Percentiles rank a stretch among this genome's conserved stretches.
Conservation (phyloP, 129 eudicot genomes). For the Flaveria trinervia region DNA sequence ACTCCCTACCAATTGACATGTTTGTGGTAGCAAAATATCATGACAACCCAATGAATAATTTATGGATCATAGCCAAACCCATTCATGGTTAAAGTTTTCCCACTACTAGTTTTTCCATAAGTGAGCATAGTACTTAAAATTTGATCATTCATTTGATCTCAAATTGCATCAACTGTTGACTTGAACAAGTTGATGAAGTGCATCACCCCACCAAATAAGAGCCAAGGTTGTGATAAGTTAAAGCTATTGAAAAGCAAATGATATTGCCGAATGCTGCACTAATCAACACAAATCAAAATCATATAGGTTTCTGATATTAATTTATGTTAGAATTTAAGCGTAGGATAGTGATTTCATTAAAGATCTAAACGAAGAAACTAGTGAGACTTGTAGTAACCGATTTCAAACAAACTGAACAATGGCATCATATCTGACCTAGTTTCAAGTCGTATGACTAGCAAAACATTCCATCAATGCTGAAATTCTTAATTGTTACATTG, state of each 20-base stretch:
- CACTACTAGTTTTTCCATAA: conserved; percentile 93
- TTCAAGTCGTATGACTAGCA: too few species aligned
- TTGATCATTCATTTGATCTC: background rate
- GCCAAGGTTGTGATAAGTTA: background rate
- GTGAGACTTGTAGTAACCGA: background rate
- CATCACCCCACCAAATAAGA: background rate
- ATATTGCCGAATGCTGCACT: background rate
- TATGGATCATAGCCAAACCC: conserved; percentile 86
- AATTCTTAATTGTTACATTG: too few species aligned
- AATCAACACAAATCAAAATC: background rate
- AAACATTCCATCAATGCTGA: too few species aligned
- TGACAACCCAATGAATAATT: conserved; percentile 77
- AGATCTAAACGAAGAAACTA: background rate
- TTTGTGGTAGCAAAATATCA: conserved; percentile 51
- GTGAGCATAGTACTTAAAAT: conserved; percentile 76
- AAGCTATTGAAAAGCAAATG: background rate
- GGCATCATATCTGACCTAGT: too few species aligned
- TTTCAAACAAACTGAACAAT: too few species aligned
- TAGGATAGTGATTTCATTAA: background rate
- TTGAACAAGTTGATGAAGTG: background rate
- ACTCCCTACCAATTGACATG: conserved; percentile 68
- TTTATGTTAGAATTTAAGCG: background rate
- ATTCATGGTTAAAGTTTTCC: conserved; percentile 92
- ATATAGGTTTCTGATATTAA: background rate
- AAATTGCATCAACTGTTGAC: background rate